Evolutionary conservation across 805 yeast genomes (phyloP), one percentile per base, ranked within the genome.

Genomic region (Sugiyamaella valdiviana): DNA sequence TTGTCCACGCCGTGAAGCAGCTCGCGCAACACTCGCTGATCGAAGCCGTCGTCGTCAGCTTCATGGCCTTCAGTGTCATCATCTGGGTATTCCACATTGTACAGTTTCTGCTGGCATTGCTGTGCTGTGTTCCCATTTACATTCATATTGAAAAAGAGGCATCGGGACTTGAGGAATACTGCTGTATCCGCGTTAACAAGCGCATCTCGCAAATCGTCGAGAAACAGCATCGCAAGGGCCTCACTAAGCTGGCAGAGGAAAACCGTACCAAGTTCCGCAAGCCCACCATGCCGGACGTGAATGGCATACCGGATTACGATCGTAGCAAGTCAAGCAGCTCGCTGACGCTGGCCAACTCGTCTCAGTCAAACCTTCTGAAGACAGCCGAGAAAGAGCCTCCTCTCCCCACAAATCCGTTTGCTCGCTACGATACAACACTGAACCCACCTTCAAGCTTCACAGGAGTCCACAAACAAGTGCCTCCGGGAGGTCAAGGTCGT

Each of bases 41-140:
- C 39, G 83, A 85, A 59, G 86, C 95, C 1, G 67, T 87, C n/a
- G 75, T 87, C 20, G 63, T 88, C 21, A 77, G 87, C 22, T 74
- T 84, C 55, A 86, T 87, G 91, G 71, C 83, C 36, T 73, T 84
- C 49, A 84, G 95, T 1, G 78, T 88, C 57, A 62, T 77, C 14
- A 75, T 88, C 56, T 88, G 93, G 90, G 68, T 79, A 10, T 65
- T 84, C 46, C 84, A 85, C 70, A 74, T 83, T 51, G 59, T 77
- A 45, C 72, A 73, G 60, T 76, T 84, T 49, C 55, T 70, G 20
- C 58, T 79, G 47, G 90, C 87, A 0, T 52, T 82, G 53, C 35
- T 79, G 1, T 69, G 74, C 50, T 72, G 73, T 42, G 55, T 77
- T 12, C 83, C 81, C 2, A 74, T 83, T 1, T 73, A 71, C 54